These are phyloP conservation scores for Suillus weaverae DNA, from an alignment of 768 basidiomycete genomes.

Conservation along the genomic window DNA sequence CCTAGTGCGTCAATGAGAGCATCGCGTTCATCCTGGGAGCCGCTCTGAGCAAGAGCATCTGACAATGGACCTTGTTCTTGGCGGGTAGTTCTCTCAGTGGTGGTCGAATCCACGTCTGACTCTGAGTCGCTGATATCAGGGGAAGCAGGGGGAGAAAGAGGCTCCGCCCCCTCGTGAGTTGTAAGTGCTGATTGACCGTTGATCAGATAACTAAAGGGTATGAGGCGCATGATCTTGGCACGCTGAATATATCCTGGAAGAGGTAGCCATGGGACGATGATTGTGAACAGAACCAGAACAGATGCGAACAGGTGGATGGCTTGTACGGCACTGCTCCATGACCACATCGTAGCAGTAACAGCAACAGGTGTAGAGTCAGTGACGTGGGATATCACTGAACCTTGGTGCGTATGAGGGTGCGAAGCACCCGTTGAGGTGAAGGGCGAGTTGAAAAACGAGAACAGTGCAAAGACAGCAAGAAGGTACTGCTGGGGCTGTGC, in stretches of 20 bases:
- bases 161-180: constrained; percentile 16
- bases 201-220: constrained; percentile 26
- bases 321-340: constrained; percentile 57
- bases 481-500: constrained; percentile 59
- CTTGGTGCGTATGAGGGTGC: constrained; percentile 53
- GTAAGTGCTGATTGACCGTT: constrained; percentile 5
- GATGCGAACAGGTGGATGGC: constrained; percentile 67
- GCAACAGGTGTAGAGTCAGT: constrained; percentile 20
- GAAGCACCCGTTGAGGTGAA: constrained; percentile 43
- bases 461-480: constrained; percentile 78
- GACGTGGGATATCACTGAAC: constrained; percentile 52
- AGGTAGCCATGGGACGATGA: constrained; percentile 51
- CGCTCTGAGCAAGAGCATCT: constrained; percentile 36
- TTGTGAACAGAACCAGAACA: constrained; percentile 56
- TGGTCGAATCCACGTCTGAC: constrained; percentile 31
- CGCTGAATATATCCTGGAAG: constrained; percentile 20
- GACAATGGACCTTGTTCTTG: constrained; percentile 17
- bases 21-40: constrained; percentile 39
- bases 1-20: constrained; percentile 42
- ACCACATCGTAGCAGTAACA: constrained; percentile 31
- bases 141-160: constrained; percentile 30
- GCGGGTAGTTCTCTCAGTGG: constrained; percentile 28
- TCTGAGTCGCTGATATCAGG: constrained; percentile 23
- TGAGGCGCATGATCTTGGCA: constrained; percentile 23
- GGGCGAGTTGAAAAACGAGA: constrained; percentile 84